Base-by-base conservation (phyloP, 2,329 filamentous ascomycete genomes). In the Cytospora paraplurivora region DNA sequence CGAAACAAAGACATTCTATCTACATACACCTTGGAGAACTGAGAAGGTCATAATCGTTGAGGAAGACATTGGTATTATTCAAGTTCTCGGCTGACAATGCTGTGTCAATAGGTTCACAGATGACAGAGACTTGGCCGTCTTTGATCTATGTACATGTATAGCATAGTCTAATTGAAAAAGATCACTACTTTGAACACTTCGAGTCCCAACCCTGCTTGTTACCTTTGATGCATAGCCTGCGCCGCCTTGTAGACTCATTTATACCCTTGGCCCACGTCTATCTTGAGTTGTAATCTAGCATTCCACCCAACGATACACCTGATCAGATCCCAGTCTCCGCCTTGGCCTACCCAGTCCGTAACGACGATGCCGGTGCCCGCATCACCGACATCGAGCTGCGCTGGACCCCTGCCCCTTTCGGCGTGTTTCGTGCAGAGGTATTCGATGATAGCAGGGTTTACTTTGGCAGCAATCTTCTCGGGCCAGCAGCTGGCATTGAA, bases 401-500 rank as follows among this genome's bases (percentile, higher is more conserved):
- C 76, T 7, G 81, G 79, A 0, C 83, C 84, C 67, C 81, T 81
- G 56, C 79, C 81, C 7, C 77, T 72, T 66, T 81, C 79, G 53
- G 81, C 83, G 72, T 89, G 87, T 13, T 76, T 76, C 67, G 79
- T 76, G 72, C 86, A 88, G 34, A 89, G 75, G 72, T 88, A 86
- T 70, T 88, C 85, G 63, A 88, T 74, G 60, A 88, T 84, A 1
- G 88, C 87, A 19, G 93, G 91, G 78, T 98, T 98, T 56, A 97
- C 83, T 78, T 90, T 92, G 21, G 87, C 88, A 1, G 95, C 94
- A 74, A 99, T 92, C 72, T 86, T 89, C 76, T 97, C 93, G 0
- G 95, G 95, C 95, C 95, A 99, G 76, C 93, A 97, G 62, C 86
- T 87, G 1, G 89, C 82, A 68, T 92, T 93, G 88, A 94, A 98